Conservation (phyloP, 495 filamentous ascomycete genomes). For the Penicillium steckii region DNA sequence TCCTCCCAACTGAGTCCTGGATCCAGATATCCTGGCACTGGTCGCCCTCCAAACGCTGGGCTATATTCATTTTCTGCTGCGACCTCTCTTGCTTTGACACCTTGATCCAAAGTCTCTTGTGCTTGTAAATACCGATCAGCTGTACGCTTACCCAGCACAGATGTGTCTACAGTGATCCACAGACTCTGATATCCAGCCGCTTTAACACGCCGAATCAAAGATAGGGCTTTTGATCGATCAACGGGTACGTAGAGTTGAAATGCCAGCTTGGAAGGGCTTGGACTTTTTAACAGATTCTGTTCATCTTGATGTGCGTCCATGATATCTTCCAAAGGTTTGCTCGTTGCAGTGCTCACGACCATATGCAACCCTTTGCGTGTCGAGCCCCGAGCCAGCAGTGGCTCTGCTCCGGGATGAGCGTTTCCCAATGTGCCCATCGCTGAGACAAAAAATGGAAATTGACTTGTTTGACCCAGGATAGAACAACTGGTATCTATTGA, state of each 20-base stretch:
- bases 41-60: conserved; percentile 19
- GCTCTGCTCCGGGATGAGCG: conserved; percentile 16
- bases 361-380: conserved; percentile 19
- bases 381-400: conserved; percentile 13
- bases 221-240: conserved; percentile 14
- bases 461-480: conserved; percentile 11
- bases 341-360: conserved; percentile 19
- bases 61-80: conserved; percentile 11
- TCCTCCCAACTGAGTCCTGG: conserved; percentile 20
- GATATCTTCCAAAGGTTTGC: conserved; percentile 17
- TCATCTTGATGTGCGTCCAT: conserved; percentile 20
- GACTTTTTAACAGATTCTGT: conserved; percentile 5
- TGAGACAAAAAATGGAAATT: conserved; percentile 19
- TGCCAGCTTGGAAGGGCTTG: conserved; percentile 13
- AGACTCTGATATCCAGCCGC: conserved; percentile 19
- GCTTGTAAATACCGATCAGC: conserved; percentile 23
- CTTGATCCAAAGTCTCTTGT: conserved; percentile 14
- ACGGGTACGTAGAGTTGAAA: conserved; percentile 19
- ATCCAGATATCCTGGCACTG: conserved; percentile 16
- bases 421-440: conserved; percentile 21
- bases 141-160: conserved; percentile 18
- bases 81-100: conserved; percentile 1
- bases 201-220: conserved; percentile 18
- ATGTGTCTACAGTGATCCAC: conserved; percentile 22
- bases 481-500: conserved; percentile 14